Evolutionary conservation across 768 basidiomycete species (phyloP), one percentile per base, ranked within the genome.

Genomic region (Rhizopogon salebrosus): DNA sequence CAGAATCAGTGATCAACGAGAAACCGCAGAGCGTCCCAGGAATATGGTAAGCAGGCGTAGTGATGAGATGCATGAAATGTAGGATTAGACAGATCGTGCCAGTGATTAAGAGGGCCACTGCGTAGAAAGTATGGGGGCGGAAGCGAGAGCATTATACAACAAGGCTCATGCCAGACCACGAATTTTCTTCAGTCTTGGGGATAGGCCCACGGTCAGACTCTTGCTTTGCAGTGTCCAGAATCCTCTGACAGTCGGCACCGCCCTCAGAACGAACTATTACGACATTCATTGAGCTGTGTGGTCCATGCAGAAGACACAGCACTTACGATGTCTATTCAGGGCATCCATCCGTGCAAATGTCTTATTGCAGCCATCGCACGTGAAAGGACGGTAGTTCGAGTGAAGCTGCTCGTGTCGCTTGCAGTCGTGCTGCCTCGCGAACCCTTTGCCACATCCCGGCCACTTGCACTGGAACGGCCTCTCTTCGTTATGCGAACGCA

Each of bases 281-380:
- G 10, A 42, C 42, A 51, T 37, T 16, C 48, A n/a, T 38, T 13
- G 48, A 34, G 31, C 3, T 43, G 27, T 24, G 18, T 27, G 41
- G 5, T 18, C 36, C 45, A 16, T 5, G 34, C 36, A 43, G 16
- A 14, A 36, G 41, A 49, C 24, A 50, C 36, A 45, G 57, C 37
- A 84, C 91, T 75, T 70, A 93, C 91, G 70, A 74, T 98, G 95
- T 57, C 95, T 73, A 64, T 95, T 95, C 49, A 98, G 77, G 38
- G 95, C 95, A 68, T 98, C 95, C 81, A 97, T 87, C 55, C 95
- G 70, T 29, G 94, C 94, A 75, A 98, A 98, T 60, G 85, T 90
- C 75, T 94, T 91, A 60, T 81, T 79, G 66, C 95, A 98, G 40
- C 92, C 94, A 8, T 94, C 90, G 62, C 95, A 98, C 11, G 82